Evolutionary conservation across 2,329 filamentous ascomycete genomes (phyloP).

Genomic region (Didymella lethalis): DNA sequence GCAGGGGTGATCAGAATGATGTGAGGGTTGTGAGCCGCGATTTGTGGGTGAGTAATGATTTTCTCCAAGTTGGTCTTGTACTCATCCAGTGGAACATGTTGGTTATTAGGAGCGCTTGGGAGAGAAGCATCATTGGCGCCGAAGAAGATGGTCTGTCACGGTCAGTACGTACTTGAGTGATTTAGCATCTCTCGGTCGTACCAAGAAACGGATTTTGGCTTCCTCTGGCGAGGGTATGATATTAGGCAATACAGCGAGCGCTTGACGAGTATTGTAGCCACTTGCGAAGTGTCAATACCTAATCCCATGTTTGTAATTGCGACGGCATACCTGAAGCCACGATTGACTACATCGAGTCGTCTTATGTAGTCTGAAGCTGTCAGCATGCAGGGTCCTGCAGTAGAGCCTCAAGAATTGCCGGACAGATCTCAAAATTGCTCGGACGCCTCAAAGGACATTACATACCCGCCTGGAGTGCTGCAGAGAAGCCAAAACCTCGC

Average conservation of each 20-base stretch:
- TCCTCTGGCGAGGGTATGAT: slow-evolving; percentile 73
- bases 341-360: slow-evolving; percentile 84
- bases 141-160: slow-evolving; percentile 74
- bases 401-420: slow-evolving; percentile 6
- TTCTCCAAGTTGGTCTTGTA: slow-evolving; percentile 76
- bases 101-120: slow-evolving; percentile 66
- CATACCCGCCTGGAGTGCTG: slow-evolving; percentile 73
- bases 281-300: slow-evolving; percentile 47
- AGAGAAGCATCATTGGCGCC: slow-evolving; percentile 90
- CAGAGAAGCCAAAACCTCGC: slow-evolving; percentile 76
- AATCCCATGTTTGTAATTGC: neutral
- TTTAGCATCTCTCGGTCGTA: slow-evolving; percentile 40
- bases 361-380: slow-evolving; percentile 72
- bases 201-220: slow-evolving; percentile 71
- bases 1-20: slow-evolving; percentile 84
- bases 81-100: slow-evolving; percentile 78
- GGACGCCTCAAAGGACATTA: slow-evolving; percentile 18
- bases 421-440: neutral
- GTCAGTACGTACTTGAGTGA: slow-evolving; percentile 13
- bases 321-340: slow-evolving; percentile 70
- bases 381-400: slow-evolving; percentile 16
- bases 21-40: slow-evolving; percentile 73
- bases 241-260: slow-evolving; percentile 70
- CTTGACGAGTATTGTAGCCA: slow-evolving; percentile 84
- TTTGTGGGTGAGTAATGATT: slow-evolving; percentile 75